These are phyloP conservation scores for Stagonosporopsis rhizophila DNA, from an alignment of 2,329 filamentous ascomycete species.

Conservation along the genomic window DNA sequence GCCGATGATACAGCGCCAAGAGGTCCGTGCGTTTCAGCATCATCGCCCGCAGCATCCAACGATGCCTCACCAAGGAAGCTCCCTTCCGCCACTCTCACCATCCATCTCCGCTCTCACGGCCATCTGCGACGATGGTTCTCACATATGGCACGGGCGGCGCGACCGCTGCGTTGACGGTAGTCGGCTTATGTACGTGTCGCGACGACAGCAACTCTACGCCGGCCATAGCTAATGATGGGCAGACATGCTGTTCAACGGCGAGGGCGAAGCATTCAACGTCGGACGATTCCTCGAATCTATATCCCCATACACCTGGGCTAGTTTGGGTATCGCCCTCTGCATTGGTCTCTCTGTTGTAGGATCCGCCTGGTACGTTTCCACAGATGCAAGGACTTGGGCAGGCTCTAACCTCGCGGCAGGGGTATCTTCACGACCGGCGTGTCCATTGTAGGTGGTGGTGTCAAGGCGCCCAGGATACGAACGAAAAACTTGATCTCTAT, in stretches of 20 bases:
- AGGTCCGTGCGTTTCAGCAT: constrained; percentile 10
- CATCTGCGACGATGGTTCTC: constrained; percentile 68
- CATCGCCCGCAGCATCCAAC: constrained; percentile 33
- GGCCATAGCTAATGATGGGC: constrained; percentile 43
- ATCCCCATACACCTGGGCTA: constrained; percentile 93
- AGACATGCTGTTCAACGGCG: constrained; percentile 99
- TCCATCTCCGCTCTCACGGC: constrained; percentile 31
- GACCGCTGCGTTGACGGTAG: constrained; percentile 71
- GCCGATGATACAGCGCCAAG: constrained; percentile 18
- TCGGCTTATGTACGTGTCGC: constrained; percentile 75
- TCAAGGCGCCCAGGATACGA: constrained; percentile 94
- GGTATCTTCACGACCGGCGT: constrained; percentile 99
- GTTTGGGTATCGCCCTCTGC: constrained; percentile 87
- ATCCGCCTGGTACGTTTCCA: constrained; percentile 81
- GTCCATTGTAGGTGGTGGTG: constrained; percentile 95
- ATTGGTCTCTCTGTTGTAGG: constrained; percentile 96
- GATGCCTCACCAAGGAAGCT: constrained; percentile 37
- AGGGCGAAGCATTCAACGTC: constrained; percentile 95
- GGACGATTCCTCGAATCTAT: constrained; percentile 93
- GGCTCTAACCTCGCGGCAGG: constrained; percentile 61
- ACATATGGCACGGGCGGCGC: constrained; percentile 73
- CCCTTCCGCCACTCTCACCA: constrained; percentile 33
- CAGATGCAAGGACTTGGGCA: neutral
- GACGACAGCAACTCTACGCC: constrained; percentile 21
- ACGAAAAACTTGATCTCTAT: constrained; percentile 99